phyloP scores from a whole-genome alignment of 345 rosid species.

The Erodium maritimum region DNA sequence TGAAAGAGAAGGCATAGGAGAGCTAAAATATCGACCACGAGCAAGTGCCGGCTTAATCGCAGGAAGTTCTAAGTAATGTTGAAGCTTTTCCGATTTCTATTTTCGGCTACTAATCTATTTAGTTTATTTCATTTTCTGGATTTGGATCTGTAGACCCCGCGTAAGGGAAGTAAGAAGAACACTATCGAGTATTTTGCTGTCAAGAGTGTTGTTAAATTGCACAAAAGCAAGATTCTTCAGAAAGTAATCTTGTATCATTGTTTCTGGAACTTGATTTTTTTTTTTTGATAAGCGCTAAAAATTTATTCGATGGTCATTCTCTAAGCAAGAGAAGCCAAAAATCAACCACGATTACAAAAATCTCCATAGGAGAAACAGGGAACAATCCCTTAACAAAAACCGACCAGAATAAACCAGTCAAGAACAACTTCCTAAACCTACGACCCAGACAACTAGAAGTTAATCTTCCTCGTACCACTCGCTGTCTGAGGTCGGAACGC shows the following conservation, averaged over 20 bases:
- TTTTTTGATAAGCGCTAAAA: too few species aligned
- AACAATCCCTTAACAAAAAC: too few species aligned
- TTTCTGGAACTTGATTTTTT: neutral
- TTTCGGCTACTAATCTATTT: neutral
- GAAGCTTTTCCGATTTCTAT: neutral
- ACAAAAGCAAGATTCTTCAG: slow-evolving; percentile 79
- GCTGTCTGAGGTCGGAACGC: too few species aligned
- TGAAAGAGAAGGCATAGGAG: slow-evolving; percentile 14
- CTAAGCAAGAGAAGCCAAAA: too few species aligned
- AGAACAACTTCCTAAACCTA: too few species aligned
- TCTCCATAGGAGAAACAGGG: too few species aligned
- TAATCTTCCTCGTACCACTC: too few species aligned
- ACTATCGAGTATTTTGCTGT: slow-evolving; percentile 89
- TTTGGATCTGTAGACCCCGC: slow-evolving; percentile 43
- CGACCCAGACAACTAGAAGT: too few species aligned
- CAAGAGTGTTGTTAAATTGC: slow-evolving; percentile 91
- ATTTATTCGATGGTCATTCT: too few species aligned
- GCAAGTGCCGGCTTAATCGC: slow-evolving; percentile 89
- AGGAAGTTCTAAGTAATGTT: slow-evolving; percentile 79
- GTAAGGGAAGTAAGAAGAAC: slow-evolving; percentile 96
- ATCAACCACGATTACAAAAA: too few species aligned
- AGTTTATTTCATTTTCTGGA: slow-evolving; percentile 4
- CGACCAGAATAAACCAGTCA: too few species aligned
- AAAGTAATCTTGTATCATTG: slow-evolving; percentile 39
- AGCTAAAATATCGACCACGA: slow-evolving; percentile 31